A percentile compares a stretch with the other conserved stretches of the same genome.
Conservation (phyloP, 148 eudicot genomes). For the Fallopia convolvulus region DNA sequence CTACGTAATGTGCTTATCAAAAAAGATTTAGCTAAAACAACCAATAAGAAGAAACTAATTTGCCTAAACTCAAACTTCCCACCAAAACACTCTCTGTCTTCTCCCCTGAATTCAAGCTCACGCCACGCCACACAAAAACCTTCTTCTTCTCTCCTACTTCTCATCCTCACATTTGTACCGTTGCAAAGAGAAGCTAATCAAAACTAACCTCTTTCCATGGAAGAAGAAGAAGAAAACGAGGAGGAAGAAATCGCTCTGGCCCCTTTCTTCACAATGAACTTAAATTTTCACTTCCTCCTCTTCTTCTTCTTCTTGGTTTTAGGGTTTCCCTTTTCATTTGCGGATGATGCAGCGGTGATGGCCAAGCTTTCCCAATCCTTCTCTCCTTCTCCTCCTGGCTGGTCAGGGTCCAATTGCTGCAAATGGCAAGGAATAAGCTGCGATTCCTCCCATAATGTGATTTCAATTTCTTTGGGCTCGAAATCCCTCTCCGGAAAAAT, state of each 20-base stretch:
- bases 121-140: constrained; percentile 14
- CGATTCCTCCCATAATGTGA: constrained; percentile 27
- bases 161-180: constrained; percentile 4
- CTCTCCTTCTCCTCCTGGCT: constrained; percentile 34
- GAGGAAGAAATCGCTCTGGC: constrained; percentile 8
- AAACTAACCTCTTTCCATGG: constrained; percentile 13
- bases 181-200: constrained; percentile 8
- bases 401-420: constrained; percentile 41
- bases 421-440: constrained; percentile 47
- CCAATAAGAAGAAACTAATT: background rate
- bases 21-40: background rate
- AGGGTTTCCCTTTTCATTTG: constrained; percentile 4
- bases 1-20: background rate
- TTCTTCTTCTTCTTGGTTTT: constrained; percentile 16
- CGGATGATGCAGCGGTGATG: constrained; percentile 47
- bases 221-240: background rate
- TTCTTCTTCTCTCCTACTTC: background rate
- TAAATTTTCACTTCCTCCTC: constrained; percentile 5
- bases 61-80: background rate
- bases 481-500: constrained; percentile 36
- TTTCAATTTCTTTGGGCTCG: constrained; percentile 27
- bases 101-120: constrained; percentile 21
- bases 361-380: constrained; percentile 26
- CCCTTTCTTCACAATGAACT: constrained; percentile 1
- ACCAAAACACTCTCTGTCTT: background rate